Evolutionary conservation across 2,329 filamentous ascomycete species (phyloP).

Genomic region (Rhinocladiella similis): DNA sequence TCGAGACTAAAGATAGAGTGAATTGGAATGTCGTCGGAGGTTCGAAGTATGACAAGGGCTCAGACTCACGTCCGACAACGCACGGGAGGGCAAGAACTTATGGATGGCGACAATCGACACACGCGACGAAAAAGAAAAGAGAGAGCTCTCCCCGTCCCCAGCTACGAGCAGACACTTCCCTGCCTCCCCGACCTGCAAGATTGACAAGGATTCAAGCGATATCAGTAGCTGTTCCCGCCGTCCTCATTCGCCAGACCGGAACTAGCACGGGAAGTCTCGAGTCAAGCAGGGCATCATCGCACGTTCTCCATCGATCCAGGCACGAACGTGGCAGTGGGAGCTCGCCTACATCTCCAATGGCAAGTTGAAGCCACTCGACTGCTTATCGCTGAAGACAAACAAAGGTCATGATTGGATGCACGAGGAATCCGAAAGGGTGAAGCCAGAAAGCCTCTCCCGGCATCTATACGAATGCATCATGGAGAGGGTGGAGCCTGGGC

Average conservation of each 20-base stretch:
- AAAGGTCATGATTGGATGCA: conserved; percentile 9
- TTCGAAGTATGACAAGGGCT: neutral
- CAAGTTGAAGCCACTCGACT: conserved; percentile 5
- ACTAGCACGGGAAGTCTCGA: conserved; percentile 1
- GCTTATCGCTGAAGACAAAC: conserved; percentile 13
- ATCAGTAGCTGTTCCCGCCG: conserved; percentile 3
- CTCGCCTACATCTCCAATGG: neutral
- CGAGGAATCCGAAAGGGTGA: conserved; percentile 7
- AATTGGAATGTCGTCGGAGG: neutral
- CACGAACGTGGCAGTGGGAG: conserved; percentile 12
- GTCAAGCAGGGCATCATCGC: neutral
- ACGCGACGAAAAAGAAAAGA: conserved; percentile 17
- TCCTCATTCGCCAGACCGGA: conserved; percentile 8
- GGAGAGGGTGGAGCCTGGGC: conserved; percentile 10
- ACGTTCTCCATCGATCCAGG: conserved; percentile 14
- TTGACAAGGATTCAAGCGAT: conserved; percentile 23
- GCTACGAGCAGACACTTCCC: neutral
- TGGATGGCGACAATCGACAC: conserved; percentile 3
- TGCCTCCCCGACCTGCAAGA: conserved; percentile 1
- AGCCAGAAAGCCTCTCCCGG: neutral
- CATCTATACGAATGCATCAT: neutral
- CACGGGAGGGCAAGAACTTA: conserved; percentile 2
- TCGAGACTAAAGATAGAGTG: neutral
- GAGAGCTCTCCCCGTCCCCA: neutral
- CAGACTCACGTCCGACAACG: neutral